phyloP scores from a whole-genome alignment of 1,139 yeast genomes.

The Lodderomyces beijingensis region DNA sequence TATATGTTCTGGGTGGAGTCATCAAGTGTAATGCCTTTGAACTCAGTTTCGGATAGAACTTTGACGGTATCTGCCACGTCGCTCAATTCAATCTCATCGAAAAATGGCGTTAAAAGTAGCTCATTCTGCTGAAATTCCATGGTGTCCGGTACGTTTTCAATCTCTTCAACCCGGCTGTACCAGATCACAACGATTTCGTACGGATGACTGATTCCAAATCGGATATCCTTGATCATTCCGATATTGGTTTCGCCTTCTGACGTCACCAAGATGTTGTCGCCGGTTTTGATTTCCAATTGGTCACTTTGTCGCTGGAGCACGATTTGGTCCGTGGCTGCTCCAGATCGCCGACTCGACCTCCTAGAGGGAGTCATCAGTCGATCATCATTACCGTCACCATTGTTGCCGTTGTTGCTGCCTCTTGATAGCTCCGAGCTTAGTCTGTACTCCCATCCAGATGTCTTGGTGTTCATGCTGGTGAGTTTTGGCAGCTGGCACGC shows the following conservation, averaged over 20 bases:
- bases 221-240: slow-evolving; percentile 39
- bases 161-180: slow-evolving; percentile 26
- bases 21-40: slow-evolving; percentile 24
- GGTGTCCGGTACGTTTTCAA: slow-evolving; percentile 13
- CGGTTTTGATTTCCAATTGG: slow-evolving; percentile 33
- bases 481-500: too few relatives aligned
- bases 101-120: slow-evolving; percentile 38
- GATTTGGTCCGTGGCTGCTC: too few relatives aligned
- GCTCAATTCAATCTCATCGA: slow-evolving; percentile 26
- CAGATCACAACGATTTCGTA: slow-evolving; percentile 36
- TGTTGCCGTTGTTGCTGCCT: neutral
- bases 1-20: slow-evolving; percentile 28
- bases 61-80: slow-evolving; percentile 29
- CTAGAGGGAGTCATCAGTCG: too few relatives aligned
- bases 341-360: too few relatives aligned
- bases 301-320: slow-evolving; percentile 28
- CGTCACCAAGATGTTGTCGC: slow-evolving; percentile 34
- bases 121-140: slow-evolving; percentile 23
- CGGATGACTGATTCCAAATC: slow-evolving; percentile 34
- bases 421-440: neutral
- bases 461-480: neutral
- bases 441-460: neutral
- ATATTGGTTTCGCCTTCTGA: slow-evolving; percentile 12
- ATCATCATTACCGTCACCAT: too few relatives aligned
- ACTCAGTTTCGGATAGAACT: slow-evolving; percentile 28